Evolutionary conservation across 2,329 filamentous ascomycete genomes (phyloP).

Genomic region (Fusarium goolgardi): DNA sequence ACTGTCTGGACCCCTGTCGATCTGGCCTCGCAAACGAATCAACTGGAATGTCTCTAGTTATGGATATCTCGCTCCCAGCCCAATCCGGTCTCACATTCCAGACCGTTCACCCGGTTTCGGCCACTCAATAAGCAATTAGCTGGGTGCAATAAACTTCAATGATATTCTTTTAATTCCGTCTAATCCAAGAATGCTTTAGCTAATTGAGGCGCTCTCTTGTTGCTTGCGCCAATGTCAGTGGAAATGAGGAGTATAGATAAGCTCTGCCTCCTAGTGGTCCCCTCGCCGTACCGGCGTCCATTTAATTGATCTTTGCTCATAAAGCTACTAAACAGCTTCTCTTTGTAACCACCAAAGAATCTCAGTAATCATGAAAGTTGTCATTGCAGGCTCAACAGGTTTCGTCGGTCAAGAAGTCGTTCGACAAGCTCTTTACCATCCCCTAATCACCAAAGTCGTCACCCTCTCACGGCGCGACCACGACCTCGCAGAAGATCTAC

Average conservation of each 20-base stretch:
- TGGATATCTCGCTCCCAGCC: constrained; percentile 13
- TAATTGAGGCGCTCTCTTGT: neutral
- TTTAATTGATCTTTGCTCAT: neutral
- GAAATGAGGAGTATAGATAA: neutral
- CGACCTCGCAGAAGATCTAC: constrained; percentile 40
- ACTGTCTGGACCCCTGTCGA: constrained; percentile 1
- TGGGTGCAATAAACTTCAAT: neutral
- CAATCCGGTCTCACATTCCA: constrained; percentile 16
- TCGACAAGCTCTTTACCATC: constrained; percentile 54
- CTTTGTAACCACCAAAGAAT: too few relatives aligned
- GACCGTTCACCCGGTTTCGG: constrained; percentile 6
- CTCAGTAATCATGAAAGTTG: constrained; percentile 54
- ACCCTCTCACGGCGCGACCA: constrained; percentile 56
- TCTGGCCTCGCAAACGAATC: neutral
- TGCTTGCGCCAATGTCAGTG: neutral
- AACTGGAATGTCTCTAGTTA: constrained; percentile 15
- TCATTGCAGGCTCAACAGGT: constrained; percentile 57
- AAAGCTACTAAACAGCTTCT: too few relatives aligned
- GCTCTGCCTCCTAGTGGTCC: too few relatives aligned
- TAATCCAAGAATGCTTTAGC: neutral
- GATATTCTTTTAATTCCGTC: constrained; percentile 6
- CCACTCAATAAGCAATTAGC: neutral
- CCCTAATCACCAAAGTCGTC: constrained; percentile 55
- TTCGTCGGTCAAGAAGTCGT: constrained; percentile 58
- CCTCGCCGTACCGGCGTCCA: neutral